These are phyloP conservation scores for Trichothecium sympodiale DNA, from an alignment of 2,329 filamentous ascomycete genomes.

Conservation along the genomic window DNA sequence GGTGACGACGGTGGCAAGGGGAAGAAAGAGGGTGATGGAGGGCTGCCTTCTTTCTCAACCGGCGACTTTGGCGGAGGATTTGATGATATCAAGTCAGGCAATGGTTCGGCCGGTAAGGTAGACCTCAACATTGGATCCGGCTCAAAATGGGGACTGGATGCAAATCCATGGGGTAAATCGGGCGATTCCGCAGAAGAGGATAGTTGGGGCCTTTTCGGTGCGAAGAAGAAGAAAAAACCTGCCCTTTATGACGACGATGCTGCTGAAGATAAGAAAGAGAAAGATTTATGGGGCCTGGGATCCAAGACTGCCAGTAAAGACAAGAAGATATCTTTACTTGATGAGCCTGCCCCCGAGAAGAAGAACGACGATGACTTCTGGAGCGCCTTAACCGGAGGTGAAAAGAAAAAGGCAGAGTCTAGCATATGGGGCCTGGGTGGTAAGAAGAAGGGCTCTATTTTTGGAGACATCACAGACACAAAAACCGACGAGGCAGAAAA, in stretches of 20 bases:
- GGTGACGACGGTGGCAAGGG: constrained; percentile 22
- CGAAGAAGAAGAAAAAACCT: no score
- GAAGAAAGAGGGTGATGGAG: constrained; percentile 23
- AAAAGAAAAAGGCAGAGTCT: constrained; percentile 10
- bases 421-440: no score
- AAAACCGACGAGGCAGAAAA: neutral
- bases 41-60: constrained; percentile 15
- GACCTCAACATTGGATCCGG: constrained; percentile 44
- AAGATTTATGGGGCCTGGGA: no score
- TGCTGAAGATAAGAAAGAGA: no score
- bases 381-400: constrained; percentile 4
- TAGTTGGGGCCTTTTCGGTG: no score
- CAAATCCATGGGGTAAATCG: constrained; percentile 35
- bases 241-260: no score
- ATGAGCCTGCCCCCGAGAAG: constrained; percentile 39
- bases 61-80: constrained; percentile 39
- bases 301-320: no score
- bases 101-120: constrained; percentile 45
- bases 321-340: constrained; percentile 5
- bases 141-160: no score
- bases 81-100: constrained; percentile 55
- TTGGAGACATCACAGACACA: neutral
- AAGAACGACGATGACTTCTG: constrained; percentile 18
- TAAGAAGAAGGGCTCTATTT: neutral
- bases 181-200: no score